These are phyloP conservation scores for Aspergillus egyptiacus DNA, from an alignment of 495 filamentous ascomycete species.

Conservation along the genomic window DNA sequence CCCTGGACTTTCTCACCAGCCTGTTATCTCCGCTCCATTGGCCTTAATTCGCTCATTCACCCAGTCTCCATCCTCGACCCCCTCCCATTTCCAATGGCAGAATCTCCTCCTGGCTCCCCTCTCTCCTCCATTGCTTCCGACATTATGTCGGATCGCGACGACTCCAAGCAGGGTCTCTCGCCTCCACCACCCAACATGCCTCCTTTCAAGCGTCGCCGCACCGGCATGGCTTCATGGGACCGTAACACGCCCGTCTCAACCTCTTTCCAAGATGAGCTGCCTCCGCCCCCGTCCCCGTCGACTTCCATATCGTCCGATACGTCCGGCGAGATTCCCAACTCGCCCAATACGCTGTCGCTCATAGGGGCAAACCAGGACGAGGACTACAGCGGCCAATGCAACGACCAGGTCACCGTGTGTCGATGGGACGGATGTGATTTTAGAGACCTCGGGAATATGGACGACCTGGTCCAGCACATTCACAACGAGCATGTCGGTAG, in stretches of 20 bases:
- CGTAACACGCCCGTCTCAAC: constrained; percentile 45
- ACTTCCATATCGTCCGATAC: constrained; percentile 79
- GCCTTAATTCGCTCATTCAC: constrained; percentile 11
- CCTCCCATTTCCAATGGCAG: constrained; percentile 32
- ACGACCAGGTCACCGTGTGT: constrained; percentile 84
- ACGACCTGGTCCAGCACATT: constrained; percentile 85
- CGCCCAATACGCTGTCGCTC: constrained; percentile 37
- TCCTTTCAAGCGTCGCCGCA: constrained; percentile 48
- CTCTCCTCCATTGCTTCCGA: constrained; percentile 48
- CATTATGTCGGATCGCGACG: constrained; percentile 45
- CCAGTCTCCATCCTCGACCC: background rate
- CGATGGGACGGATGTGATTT: constrained; percentile 80
- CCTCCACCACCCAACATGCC: constrained; percentile 42
- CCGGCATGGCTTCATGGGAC: constrained; percentile 44
- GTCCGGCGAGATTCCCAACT: constrained; percentile 65
- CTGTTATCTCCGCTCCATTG: constrained; percentile 1
- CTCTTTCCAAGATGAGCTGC: constrained; percentile 31
- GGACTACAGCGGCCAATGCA: constrained; percentile 67
- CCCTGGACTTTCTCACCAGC: background rate
- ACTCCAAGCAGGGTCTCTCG: constrained; percentile 41
- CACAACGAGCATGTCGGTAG: constrained; percentile 88
- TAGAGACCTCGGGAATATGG: constrained; percentile 87
- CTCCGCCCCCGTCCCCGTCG: constrained; percentile 37
- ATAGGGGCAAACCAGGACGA: constrained; percentile 57
- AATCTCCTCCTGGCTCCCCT: constrained; percentile 42